Conservation (phyloP, 352 stramenopile species). For the Salisapilia sapeloensis region DNA sequence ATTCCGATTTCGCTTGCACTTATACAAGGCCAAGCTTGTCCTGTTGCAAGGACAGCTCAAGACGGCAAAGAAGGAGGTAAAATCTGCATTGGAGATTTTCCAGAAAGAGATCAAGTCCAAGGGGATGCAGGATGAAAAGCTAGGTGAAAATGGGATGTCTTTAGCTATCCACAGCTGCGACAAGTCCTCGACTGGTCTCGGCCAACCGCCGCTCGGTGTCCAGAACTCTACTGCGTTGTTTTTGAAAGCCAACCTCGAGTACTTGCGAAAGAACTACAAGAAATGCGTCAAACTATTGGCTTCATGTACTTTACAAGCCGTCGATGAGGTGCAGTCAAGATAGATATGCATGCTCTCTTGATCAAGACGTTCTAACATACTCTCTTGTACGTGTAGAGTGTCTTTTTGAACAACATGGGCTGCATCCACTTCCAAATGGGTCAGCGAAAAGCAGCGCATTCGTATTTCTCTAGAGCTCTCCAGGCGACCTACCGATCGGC, state of each 20-base stretch:
- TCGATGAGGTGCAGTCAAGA: slow-evolving; percentile 37
- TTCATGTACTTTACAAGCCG: slow-evolving; percentile 70
- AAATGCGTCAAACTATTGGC: slow-evolving; percentile 88
- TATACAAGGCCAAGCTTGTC: slow-evolving; percentile 87
- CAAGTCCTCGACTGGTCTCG: slow-evolving; percentile 57
- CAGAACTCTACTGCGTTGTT: slow-evolving; percentile 83
- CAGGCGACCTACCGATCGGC: slow-evolving; percentile 38
- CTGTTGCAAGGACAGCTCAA: slow-evolving; percentile 78
- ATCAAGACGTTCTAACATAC: not conserved
- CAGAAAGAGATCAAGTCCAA: slow-evolving; percentile 81
- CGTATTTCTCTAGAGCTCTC: slow-evolving; percentile 81
- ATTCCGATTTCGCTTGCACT: slow-evolving; percentile 81
- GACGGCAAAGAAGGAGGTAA: slow-evolving; percentile 86
- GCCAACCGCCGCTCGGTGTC: slow-evolving; percentile 57
- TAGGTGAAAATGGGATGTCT: slow-evolving; percentile 5
- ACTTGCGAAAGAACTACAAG: slow-evolving; percentile 89
- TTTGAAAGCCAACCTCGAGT: slow-evolving; percentile 88
- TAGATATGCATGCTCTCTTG: not conserved
- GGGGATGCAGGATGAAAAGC: slow-evolving; percentile 8
- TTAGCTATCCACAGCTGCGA: slow-evolving; percentile 40
- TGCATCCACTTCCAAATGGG: slow-evolving; percentile 87
- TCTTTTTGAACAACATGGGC: slow-evolving; percentile 84
- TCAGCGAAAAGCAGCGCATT: slow-evolving; percentile 79
- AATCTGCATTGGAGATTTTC: slow-evolving; percentile 86
- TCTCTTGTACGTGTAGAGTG: slow-evolving; percentile 22